Evolutionary conservation across 306 rosid species (phyloP), one percentile per base, ranked within the genome.

Genomic region (Echinosophora koreensis): DNA sequence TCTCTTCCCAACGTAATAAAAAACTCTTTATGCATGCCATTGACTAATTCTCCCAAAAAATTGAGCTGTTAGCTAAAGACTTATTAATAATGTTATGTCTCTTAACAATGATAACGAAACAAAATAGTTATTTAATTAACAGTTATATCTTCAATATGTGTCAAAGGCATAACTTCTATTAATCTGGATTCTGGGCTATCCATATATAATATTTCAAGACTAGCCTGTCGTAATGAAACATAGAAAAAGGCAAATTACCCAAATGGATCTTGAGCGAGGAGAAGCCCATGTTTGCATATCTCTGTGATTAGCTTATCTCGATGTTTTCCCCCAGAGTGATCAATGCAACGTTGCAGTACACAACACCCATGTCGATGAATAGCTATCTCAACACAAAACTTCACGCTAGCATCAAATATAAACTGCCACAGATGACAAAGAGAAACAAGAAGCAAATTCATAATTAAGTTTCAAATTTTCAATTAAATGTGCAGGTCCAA

Each of bases 331-430:
- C 27, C 47, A 14, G 97, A 84, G 56, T 76, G 51, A 41, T 82
- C 82, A 65, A 90, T 85, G 87, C 97, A 92, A 44, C 88, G 80
- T 88, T 92, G 95, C 81, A 92, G 64, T 3, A 90, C 92, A 70
- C 96, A 90, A 37, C 97, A 92, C 50, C 97, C 97, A 82, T 92
- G 95, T 60, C 74, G 86, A 78, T 92, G 91, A 78, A 93, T 92
- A 63, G 93, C 91, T 78, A 92, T 82, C 17, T 88, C 87, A 44
- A 81, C 71, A 72, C 88, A 87, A 59, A 66, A 85, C 84, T 77
- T 84, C n/a, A 79, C 83, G 35, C 90, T 93, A 74, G 93, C 90
- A 38, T 87, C 76, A 71, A 87, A 90, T 39, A 92, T 90, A 51
- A 87, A 86, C 97, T 92, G 87, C 73, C 58, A 69, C 8, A 68